These are phyloP conservation scores for Erodium texanum DNA, from an alignment of 441 rosid species.

Conservation along the genomic window DNA sequence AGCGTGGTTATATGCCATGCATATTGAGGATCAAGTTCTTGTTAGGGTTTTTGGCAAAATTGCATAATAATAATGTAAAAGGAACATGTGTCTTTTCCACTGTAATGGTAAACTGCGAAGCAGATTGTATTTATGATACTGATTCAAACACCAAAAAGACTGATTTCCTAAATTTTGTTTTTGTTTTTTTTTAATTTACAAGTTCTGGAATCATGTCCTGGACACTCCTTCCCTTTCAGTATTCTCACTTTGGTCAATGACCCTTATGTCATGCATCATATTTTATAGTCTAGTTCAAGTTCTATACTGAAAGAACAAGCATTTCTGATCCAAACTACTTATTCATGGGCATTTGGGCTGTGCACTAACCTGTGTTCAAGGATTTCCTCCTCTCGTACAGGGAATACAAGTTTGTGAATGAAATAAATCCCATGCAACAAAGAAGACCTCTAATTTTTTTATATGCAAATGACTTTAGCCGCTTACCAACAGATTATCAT, in stretches of 20 bases:
- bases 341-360: neutral
- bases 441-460: neutral
- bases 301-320: constrained; percentile 3
- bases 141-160: too few species aligned
- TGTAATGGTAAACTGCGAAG: too few species aligned
- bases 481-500: constrained; percentile 46
- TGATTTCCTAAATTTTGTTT: too few species aligned
- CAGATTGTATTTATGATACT: too few species aligned
- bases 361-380: neutral
- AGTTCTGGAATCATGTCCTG: too few species aligned
- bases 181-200: too few species aligned
- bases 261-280: neutral
- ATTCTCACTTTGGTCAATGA: neutral
- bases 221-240: neutral
- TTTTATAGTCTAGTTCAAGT: constrained; percentile 4
- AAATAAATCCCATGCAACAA: neutral
- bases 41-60: too few species aligned
- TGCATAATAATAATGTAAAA: too few species aligned
- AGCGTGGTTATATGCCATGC: too few species aligned
- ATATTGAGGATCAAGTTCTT: too few species aligned
- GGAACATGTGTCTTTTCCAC: too few species aligned
- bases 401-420: neutral
- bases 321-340: neutral
- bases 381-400: neutral
- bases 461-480: constrained; percentile 12